These are phyloP conservation scores for Vigna trinervia DNA, from an alignment of 306 rosid genomes.

Conservation along the genomic window DNA sequence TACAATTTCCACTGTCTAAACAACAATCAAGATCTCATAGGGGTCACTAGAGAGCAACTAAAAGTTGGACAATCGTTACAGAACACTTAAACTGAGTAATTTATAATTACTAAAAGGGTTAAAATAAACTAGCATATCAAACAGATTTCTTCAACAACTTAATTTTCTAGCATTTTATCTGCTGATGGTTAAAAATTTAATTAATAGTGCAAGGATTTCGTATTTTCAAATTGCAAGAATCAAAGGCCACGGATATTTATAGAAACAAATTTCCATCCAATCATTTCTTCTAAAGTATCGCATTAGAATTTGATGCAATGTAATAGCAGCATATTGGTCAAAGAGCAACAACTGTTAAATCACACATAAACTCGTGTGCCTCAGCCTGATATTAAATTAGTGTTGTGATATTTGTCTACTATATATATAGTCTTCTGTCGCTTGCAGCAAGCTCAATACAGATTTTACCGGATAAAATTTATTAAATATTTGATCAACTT, in stretches of 20 bases:
- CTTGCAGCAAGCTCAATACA: constrained; percentile 13
- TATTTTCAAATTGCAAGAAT: background rate
- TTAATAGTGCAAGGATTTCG: background rate
- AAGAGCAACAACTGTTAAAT: constrained; percentile 10
- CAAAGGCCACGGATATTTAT: background rate
- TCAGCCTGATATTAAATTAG: background rate
- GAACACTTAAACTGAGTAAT: background rate
- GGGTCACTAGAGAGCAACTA: background rate
- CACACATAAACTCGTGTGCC: constrained; percentile 23
- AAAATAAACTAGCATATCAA: constrained; percentile 1
- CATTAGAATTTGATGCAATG: constrained; percentile 6
- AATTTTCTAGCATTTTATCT: background rate
- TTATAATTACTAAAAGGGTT: background rate
- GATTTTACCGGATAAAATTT: background rate
- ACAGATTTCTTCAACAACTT: constrained; percentile 7
- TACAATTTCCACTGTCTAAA: background rate
- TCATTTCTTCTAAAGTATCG: background rate
- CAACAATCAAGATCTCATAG: background rate
- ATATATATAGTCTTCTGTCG: background rate
- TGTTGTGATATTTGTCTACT: constrained; percentile 11
- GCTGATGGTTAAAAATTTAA: background rate
- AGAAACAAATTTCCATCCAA: constrained; percentile 20
- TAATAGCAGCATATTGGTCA: background rate
- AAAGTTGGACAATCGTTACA: constrained; percentile 1
- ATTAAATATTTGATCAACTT: constrained; percentile 31